Evolutionary conservation across 2,329 filamentous ascomycete species (phyloP).

Genomic region (Penicillium sclerotigenum): DNA sequence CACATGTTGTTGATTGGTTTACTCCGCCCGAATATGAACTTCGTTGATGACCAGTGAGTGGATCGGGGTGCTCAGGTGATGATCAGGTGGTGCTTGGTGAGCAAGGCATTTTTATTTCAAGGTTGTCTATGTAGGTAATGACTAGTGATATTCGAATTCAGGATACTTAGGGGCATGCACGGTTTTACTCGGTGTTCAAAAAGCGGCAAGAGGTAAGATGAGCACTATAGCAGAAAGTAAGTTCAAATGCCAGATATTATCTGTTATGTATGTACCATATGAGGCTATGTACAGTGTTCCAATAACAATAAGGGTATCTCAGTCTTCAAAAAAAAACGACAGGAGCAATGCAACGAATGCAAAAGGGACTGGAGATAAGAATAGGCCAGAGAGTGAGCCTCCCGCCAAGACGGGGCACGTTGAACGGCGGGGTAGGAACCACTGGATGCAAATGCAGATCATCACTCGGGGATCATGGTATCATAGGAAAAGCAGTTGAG

Average conservation of each 20-base stretch:
- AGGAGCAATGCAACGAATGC: not conserved
- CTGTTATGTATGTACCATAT: not conserved
- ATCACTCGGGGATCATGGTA: conserved; percentile 7
- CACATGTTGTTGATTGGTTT: not conserved
- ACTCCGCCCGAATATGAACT: not conserved
- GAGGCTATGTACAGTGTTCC: not conserved
- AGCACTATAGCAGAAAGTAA: not conserved
- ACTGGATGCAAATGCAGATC: conserved; percentile 6
- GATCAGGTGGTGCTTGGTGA: not conserved
- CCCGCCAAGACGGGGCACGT: not conserved
- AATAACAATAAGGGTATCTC: conserved; percentile 7
- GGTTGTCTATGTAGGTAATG: not conserved
- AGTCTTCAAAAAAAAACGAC: conserved; percentile 1
- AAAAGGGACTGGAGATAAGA: not conserved
- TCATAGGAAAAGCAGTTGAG: conserved; percentile 3
- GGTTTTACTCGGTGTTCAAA: not conserved
- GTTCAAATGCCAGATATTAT: not conserved
- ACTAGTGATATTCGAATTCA: not conserved
- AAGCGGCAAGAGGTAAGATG: not conserved
- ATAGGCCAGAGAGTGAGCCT: not conserved
- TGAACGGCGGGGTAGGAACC: not conserved
- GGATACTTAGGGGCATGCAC: not conserved
- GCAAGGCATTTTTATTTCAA: not conserved
- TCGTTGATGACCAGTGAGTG: not conserved
- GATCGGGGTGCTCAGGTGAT: not conserved